Evolutionary conservation across 2,329 filamentous ascomycete genomes (phyloP).

Genomic region (Trichoderma guizhouense): DNA sequence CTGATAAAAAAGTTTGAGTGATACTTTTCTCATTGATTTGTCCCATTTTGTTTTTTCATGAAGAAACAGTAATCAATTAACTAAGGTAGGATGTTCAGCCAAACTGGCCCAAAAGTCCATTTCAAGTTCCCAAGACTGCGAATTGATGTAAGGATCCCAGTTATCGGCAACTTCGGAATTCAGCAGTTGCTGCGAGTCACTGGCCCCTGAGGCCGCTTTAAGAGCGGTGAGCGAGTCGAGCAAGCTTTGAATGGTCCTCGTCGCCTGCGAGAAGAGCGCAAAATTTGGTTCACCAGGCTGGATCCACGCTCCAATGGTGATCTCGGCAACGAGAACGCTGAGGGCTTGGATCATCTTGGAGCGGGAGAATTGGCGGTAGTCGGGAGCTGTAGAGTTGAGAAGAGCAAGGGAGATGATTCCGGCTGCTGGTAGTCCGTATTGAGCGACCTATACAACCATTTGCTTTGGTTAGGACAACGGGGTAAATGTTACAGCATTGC

Average conservation of each 20-base stretch:
- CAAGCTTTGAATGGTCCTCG: conserved; percentile 12
- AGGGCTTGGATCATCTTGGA: conserved; percentile 13
- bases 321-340: conserved; percentile 11
- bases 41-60: background rate
- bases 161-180: background rate
- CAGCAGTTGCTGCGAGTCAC: background rate
- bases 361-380: background rate
- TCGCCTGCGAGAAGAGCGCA: conserved; percentile 12
- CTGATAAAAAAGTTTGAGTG: background rate
- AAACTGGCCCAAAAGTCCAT: conserved; percentile 15
- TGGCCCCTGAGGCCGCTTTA: background rate
- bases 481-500: background rate
- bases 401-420: conserved; percentile 4
- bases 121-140: conserved; percentile 13
- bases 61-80: background rate
- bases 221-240: conserved; percentile 3
- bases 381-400: conserved; percentile 1
- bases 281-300: conserved; percentile 11
- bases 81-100: conserved; percentile 2
- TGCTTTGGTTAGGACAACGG: background rate
- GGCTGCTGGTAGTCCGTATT: conserved; percentile 8
- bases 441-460: background rate
- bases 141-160: conserved; percentile 14
- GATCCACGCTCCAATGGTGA: conserved; percentile 12
- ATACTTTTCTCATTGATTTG: background rate